Base-by-base conservation (phyloP, 495 filamentous ascomycete species). In the Penicillium tannophilum region DNA sequence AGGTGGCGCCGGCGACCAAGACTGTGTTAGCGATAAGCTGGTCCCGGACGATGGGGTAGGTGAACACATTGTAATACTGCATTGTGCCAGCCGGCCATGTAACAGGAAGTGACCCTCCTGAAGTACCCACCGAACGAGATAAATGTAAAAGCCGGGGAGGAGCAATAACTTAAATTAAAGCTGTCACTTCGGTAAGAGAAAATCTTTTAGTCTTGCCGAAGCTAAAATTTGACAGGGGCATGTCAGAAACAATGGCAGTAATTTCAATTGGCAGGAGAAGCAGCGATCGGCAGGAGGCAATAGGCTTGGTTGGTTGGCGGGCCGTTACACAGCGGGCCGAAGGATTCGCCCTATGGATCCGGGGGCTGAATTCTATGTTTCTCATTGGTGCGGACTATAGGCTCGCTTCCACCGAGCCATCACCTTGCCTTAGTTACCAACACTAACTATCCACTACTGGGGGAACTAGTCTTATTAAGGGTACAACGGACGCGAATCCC, bases 1-100 rank as follows among this genome's bases (percentile, higher is more conserved):
- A 0, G 0, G 62, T 63, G 14, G 64, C 60, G 11, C 64, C 23
- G 3, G 54, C 46, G 11, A 67, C 58, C 24, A 69, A 45, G 8
- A 67, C 54, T 0, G 61, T 64, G 51, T 69, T 69, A 16, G 62
- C 64, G 28, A 69, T 65, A n/a, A 69, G 62, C 33, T 63, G 61
- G 28, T 58, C 55, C 4, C 63, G 62, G 24, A 67, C 62, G 7
- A 67, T 52, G 33, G 39, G 16, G 16, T 41, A 17, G 39, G 58
- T 49, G 45, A 66, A 66, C 24, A 69, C 61, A 60, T 59, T 60
- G 52, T 66, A 63, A 19, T 60, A 52, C 26, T 63, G 44, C 47
- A 69, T 66, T 28, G 28, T 28, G 28, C 28, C 28, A 28, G 28
- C 28, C 28, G 4, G 28, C 28, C 28, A 1, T 23, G 28, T 28